Conservation (phyloP, 169 alveolate genomes). For the Cryptosporidium parvum region DNA sequence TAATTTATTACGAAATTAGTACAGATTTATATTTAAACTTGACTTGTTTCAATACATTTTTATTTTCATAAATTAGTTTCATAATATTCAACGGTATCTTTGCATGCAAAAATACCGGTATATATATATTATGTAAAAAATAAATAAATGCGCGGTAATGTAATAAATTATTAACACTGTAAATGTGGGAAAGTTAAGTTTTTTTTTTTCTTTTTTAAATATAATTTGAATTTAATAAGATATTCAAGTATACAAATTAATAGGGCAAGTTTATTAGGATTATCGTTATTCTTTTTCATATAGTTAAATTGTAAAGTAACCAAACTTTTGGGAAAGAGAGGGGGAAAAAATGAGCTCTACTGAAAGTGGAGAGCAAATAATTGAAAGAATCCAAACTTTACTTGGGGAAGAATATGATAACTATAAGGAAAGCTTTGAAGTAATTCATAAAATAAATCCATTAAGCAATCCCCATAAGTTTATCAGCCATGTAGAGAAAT, state of each 20-base stretch:
- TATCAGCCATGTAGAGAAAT: slow-evolving; percentile 54
- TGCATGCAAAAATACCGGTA: neutral
- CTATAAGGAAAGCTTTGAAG: slow-evolving; percentile 63
- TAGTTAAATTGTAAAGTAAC: neutral
- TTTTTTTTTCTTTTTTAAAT: neutral
- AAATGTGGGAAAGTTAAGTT: neutral
- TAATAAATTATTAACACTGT: neutral
- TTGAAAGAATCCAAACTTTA: slow-evolving; percentile 26
- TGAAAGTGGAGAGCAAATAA: slow-evolving; percentile 27
- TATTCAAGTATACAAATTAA: neutral
- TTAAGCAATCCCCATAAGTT: slow-evolving; percentile 56
- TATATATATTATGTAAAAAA: neutral
- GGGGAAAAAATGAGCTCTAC: slow-evolving; percentile 21
- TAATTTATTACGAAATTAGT: too few species aligned
- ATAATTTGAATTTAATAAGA: neutral
- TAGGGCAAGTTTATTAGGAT: neutral
- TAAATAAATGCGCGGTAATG: neutral
- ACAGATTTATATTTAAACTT: too few species aligned
- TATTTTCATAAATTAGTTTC: too few species aligned
- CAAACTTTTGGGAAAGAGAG: neutral
- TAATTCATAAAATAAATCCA: slow-evolving; percentile 42
- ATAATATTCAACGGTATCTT: neutral
- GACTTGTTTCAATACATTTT: too few species aligned
- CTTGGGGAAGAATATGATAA: slow-evolving; percentile 65
- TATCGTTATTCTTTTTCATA: neutral